These are phyloP conservation scores for Boletus fagicola DNA, from an alignment of 768 basidiomycete species.

Conservation along the genomic window DNA sequence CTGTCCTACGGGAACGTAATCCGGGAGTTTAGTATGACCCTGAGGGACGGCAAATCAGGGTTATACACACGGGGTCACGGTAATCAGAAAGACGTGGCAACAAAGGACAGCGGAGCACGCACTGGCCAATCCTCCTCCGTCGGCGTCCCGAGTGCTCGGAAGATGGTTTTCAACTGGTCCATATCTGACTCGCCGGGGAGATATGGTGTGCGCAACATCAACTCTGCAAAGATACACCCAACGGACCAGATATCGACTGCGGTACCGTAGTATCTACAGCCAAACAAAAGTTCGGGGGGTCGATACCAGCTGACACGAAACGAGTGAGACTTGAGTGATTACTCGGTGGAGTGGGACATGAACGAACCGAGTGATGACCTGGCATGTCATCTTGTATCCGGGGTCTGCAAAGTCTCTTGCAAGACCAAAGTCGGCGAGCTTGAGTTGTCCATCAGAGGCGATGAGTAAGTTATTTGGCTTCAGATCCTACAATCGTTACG, in stretches of 20 bases:
- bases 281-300: constrained; percentile 92
- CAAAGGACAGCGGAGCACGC: constrained; percentile 27
- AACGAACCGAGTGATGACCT: constrained; percentile 91
- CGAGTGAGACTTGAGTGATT: constrained; percentile 1
- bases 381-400: constrained; percentile 94
- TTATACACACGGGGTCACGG: background rate
- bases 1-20: constrained; percentile 83
- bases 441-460: constrained; percentile 84
- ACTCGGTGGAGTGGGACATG: background rate
- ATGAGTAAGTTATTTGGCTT: constrained; percentile 99
- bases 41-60: constrained; percentile 29
- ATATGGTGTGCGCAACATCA: constrained; percentile 95
- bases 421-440: constrained; percentile 98
- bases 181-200: constrained; percentile 94
- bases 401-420: constrained; percentile 96
- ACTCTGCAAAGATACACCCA: constrained; percentile 96
- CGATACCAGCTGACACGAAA: constrained; percentile 86
- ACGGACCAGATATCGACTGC: constrained; percentile 97
- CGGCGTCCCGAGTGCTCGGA: constrained; percentile 92
- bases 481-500: constrained; percentile 64
- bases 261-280: constrained; percentile 85
- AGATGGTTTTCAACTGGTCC: constrained; percentile 94
- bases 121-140: constrained; percentile 98
- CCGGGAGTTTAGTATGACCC: constrained; percentile 90
- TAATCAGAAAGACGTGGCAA: background rate